Base-by-base conservation (phyloP, 352 stramenopile genomes). In the Phytophthora crassamura region DNA sequence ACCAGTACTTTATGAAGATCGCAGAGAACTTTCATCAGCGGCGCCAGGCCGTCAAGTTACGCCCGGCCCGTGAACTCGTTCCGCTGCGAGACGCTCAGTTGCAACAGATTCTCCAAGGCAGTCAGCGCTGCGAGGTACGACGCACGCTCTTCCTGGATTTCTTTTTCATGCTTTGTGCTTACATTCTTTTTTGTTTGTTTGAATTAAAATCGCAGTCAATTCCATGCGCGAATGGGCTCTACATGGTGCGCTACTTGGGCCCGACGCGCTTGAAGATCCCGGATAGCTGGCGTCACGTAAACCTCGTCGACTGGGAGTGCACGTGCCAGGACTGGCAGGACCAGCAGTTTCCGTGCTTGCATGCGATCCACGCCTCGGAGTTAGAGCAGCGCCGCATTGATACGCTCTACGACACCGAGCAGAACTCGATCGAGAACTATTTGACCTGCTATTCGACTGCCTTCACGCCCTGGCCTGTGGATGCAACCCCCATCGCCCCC, bases 311-410 rank as follows among this genome's bases (percentile, higher is more conserved):
- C 43, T 90, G 81, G 79, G 81, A 93, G 50, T 93, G 85, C 64
- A 90, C 82, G 25, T 93, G 85, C 48, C 76, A 88, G n/a, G 82
- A 89, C 48, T 93, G 85, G 85, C 85, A 93, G 48, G 85, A 93
- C 49, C 79, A 84, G 15, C 72, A 83, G 35, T 91, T 93, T 43
- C 85, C 85, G 32, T 93, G 85, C 33, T 76, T 91, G 56, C 85
- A 93, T 56, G 82, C 75, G 4, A 90, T 93, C 47, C 82, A 93
- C 54, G 81, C 85, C 2, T 75, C 82, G 3, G 85, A 91, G 62
- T 62, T 93, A 33, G 84, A 90, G 47, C 81, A 84, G 25, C 85
- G 74, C 15, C 82, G 83, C 50, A 88, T 93, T 20, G 82, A 93
- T 48, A 82, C 82, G 22, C 70, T 93, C 3, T 93, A 91, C 69